These are phyloP conservation scores for Heliamphora pulchella DNA, from an alignment of 179 eudicot species.

Conservation along the genomic window DNA sequence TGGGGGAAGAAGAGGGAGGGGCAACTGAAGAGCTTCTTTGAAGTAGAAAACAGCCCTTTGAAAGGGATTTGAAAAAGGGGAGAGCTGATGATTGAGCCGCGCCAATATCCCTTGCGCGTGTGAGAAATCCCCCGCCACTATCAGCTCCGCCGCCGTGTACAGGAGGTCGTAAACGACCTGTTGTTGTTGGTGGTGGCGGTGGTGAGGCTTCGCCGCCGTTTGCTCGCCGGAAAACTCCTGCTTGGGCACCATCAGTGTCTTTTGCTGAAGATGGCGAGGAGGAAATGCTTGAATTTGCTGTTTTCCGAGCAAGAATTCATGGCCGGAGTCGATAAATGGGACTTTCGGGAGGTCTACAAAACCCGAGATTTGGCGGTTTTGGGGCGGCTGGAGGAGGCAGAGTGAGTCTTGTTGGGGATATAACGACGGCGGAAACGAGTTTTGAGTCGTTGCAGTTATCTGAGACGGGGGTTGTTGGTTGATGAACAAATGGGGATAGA, in stretches of 20 bases:
- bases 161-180: conserved; percentile 77
- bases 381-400: too few species aligned
- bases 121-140: conserved; percentile 60
- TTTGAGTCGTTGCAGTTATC: conserved; percentile 31
- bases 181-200: conserved; percentile 34
- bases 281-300: too few species aligned
- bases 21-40: conserved; percentile 72
- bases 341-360: too few species aligned
- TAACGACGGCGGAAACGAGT: conserved; percentile 42
- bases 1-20: conserved; percentile 25
- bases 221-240: conserved; percentile 36
- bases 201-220: conserved; percentile 13
- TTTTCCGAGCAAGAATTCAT: too few species aligned
- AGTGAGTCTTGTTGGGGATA: conserved; percentile 33
- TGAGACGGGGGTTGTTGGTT: conserved; percentile 31
- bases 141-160: conserved; percentile 69
- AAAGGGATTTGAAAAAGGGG: conserved; percentile 72
- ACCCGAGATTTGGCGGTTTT: too few species aligned
- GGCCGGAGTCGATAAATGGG: too few species aligned
- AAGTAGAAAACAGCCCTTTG: conserved; percentile 66
- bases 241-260: conserved; percentile 16
- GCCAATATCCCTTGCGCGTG: conserved; percentile 99
- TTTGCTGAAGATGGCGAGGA: too few species aligned
- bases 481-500: conserved; percentile 39
- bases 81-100: conserved; percentile 99